Base-by-base conservation (phyloP, 2,329 filamentous ascomycete species). In the Xylaria sp. region DNA sequence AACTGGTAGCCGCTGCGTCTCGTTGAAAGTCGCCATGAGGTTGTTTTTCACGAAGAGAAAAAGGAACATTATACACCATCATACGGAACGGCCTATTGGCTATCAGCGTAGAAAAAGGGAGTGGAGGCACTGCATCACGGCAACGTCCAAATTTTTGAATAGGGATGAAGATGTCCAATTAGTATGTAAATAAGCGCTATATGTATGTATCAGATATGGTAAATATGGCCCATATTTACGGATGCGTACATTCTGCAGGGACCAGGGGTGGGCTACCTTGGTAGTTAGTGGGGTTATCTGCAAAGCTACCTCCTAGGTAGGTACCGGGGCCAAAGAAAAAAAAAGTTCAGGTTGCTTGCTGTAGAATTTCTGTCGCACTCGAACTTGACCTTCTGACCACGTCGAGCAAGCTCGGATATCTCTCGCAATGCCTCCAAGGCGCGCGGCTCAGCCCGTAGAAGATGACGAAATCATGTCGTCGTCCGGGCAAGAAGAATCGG, bases 1-100 rank as follows among this genome's bases (percentile, higher is more conserved):
- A 74, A n/a, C 55, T 82, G n/a, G 48, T 59, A 16, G 57, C 62
- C 39, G 63, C 66, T 18, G 50, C 60, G 24, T 51, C 57, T 2
- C 17, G 46, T 20, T 9, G 21, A 52, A 52, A 50, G 11, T 20
- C 24, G 24, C n/a, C n/a, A n/a, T n/a, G n/a, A n/a, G 18, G 16
- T 13, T 19, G 39, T 17, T 47, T 44, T 39, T 52, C 43, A 48
- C 13, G 18, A 42, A 1, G 19, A 34, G 17, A 26, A 42, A 21
- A 16, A 16, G 9, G 39, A 19, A 42, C 4, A 19, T 8, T 42
- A n/a, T n/a, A n/a, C n/a, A n/a, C n/a, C n/a, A n/a, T n/a, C n/a
- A n/a, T n/a, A n/a, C n/a, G n/a, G n/a, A n/a, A n/a, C n/a, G n/a
- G n/a, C n/a, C n/a, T n/a, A n/a, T n/a, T n/a, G 11, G 24, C 24